A percentile compares a stretch with the other conserved stretches of the same genome.
Evolutionary conservation across 306 rosid species (phyloP).

Genomic region (Vigna angularis): DNA sequence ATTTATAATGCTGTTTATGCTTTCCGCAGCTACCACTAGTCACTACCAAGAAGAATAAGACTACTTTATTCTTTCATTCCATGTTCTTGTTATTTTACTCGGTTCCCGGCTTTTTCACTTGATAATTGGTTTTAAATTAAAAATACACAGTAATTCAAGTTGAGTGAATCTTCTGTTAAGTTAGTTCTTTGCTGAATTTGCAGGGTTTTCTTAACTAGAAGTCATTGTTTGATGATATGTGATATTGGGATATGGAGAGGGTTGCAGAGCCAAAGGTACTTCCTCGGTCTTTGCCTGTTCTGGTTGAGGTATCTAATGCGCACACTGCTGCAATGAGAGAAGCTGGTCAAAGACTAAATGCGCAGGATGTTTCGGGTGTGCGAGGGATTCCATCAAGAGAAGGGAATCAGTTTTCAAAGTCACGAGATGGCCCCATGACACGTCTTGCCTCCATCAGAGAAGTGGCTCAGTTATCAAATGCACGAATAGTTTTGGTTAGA

Average conservation of each 20-base stretch:
- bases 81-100: constrained; percentile 2
- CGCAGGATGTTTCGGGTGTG: constrained; percentile 45
- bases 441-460: constrained; percentile 54
- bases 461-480: constrained; percentile 61
- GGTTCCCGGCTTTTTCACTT: neutral
- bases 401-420: constrained; percentile 50
- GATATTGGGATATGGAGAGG: constrained; percentile 69
- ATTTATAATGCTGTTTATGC: constrained; percentile 28
- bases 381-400: constrained; percentile 50
- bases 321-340: constrained; percentile 48
- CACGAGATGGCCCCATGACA: constrained; percentile 48
- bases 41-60: constrained; percentile 1
- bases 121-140: constrained; percentile 25
- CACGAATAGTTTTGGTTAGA: constrained; percentile 59
- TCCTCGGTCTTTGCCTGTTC: constrained; percentile 59
- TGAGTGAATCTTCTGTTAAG: constrained; percentile 30
- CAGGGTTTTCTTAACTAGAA: constrained; percentile 51
- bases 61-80: constrained; percentile 1
- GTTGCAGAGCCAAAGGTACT: constrained; percentile 66
- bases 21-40: neutral
- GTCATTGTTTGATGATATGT: constrained; percentile 51
- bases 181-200: constrained; percentile 44
- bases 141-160: constrained; percentile 26
- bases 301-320: constrained; percentile 55
- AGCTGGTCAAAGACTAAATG: constrained; percentile 45